These are phyloP conservation scores for Leccinellum albellum DNA, from an alignment of 768 basidiomycete genomes.

Conservation along the genomic window DNA sequence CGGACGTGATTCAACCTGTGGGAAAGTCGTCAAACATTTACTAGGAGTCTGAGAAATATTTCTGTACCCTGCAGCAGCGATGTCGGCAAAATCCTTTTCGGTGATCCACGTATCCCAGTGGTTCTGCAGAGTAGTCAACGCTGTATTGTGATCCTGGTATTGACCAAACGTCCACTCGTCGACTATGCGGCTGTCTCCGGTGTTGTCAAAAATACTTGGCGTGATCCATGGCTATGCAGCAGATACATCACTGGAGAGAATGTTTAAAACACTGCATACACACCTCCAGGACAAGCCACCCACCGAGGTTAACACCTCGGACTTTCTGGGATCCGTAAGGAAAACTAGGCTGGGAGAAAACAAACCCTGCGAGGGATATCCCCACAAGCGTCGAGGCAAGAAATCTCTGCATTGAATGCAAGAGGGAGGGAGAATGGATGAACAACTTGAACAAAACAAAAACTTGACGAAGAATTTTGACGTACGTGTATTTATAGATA, in stretches of 20 bases:
- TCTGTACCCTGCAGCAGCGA: constrained; percentile 68
- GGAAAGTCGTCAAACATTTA: constrained; percentile 5
- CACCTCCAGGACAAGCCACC: constrained; percentile 56
- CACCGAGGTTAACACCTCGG: constrained; percentile 81
- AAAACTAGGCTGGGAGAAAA: constrained; percentile 48
- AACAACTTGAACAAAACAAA: neutral
- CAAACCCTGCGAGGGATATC: constrained; percentile 26
- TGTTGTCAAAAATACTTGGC: constrained; percentile 66
- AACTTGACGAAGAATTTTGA: neutral
- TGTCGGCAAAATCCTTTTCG: constrained; percentile 70
- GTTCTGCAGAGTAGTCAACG: constrained; percentile 46
- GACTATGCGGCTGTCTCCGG: constrained; percentile 48
- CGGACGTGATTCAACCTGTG: constrained; percentile 76
- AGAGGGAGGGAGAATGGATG: constrained; percentile 48
- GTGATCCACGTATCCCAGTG: constrained; percentile 89
- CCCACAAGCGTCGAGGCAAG: constrained; percentile 22
- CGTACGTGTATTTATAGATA: constrained; percentile 18
- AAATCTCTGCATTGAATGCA: constrained; percentile 26
- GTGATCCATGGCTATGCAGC: constrained; percentile 70
- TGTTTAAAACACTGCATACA: constrained; percentile 5
- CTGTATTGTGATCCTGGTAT: constrained; percentile 49
- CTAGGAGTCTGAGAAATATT: neutral
- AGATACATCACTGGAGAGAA: constrained; percentile 36
- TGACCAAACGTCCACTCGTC: constrained; percentile 81
- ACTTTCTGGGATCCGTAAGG: constrained; percentile 72